Evolutionary conservation across 2,329 filamentous ascomycete species (phyloP), one percentile per base, ranked within the genome.

Genomic region (Pyricularia pennisetigena): DNA sequence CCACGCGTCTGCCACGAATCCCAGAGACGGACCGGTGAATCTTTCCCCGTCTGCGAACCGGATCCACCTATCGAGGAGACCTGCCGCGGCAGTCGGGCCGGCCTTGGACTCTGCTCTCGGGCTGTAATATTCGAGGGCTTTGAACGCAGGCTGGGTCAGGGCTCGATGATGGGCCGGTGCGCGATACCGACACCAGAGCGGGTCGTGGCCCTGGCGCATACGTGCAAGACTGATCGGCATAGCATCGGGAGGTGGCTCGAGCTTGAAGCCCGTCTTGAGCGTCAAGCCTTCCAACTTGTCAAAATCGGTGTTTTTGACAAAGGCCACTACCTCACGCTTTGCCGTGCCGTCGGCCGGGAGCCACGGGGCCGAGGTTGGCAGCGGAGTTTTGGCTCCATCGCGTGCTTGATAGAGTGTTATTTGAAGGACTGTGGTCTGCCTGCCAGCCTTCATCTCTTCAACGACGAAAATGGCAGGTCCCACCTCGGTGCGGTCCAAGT

Each of bases 1-100:
- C 71, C 89, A 91, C 74, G 87, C 86, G 75, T 94, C 91, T 23
- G 82, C 82, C 7, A 93, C 79, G 72, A 86, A 92, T 0, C 86
- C 89, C 1, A 94, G 79, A 1, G 83, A 81, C 3, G 83, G 82
- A 71, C 90, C 84, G 1, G 85, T 91, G 79, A 90, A 92, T 54
- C 78, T 82, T 69, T 85, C 84, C 0, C 83, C 83, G 16, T 85
- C 86, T 1, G 81, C 77, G 68, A 90, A 83, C 29, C 86, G 83
- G 3, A 91, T 78, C 90, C 90, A 94, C 75, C 90, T 82, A 74
- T 93, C 90, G 4, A 85, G 57, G 24, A 26, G 23, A 26, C 57
- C 57, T 79, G 32, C 80, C 74, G 65, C 76, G 78, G 26, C 69
- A 69, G 2, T 62, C 66, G 2, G 68, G 35, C 2, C 69, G 72